Conservation (phyloP, 768 basidiomycete species). For the Ramaria sp. region DNA sequence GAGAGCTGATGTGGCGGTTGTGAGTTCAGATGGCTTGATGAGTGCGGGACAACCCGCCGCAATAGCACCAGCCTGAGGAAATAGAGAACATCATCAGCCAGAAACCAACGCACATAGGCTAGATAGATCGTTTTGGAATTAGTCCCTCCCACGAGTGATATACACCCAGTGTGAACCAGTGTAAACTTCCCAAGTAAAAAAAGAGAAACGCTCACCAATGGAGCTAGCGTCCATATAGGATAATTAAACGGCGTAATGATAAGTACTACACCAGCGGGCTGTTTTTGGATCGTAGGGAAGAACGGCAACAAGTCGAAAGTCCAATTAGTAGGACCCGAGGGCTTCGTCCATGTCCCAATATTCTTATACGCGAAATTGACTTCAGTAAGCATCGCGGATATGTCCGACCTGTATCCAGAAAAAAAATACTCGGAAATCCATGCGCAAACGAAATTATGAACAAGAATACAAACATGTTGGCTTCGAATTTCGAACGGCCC, state of each 20-base stretch:
- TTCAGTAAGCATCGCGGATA: conserved; percentile 12
- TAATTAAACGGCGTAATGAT: conserved; percentile 45
- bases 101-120: too few relatives aligned
- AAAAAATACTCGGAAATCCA: too few relatives aligned
- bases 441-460: too few relatives aligned
- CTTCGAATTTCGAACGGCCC: conserved; percentile 50
- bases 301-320: conserved; percentile 44
- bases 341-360: conserved; percentile 66
- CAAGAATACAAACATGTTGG: conserved; percentile 40
- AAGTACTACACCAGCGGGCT: conserved; percentile 65
- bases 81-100: not conserved
- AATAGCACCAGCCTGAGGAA: conserved; percentile 23
- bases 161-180: too few relatives aligned
- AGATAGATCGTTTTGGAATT: too few relatives aligned
- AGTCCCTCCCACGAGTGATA: too few relatives aligned
- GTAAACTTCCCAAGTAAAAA: too few relatives aligned
- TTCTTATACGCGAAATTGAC: conserved; percentile 40
- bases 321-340: conserved; percentile 26
- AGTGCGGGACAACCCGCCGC: conserved; percentile 21
- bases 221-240: conserved; percentile 38
- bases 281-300: conserved; percentile 56
- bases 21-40: conserved; percentile 23
- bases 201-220: conserved; percentile 34
- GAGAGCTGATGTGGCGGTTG: conserved; percentile 15
- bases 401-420: not conserved